A percentile compares a stretch with the other conserved stretches of the same genome.
Conservation (phyloP, 1,284 basidiomycete genomes). For the Ganoderma sinense region DNA sequence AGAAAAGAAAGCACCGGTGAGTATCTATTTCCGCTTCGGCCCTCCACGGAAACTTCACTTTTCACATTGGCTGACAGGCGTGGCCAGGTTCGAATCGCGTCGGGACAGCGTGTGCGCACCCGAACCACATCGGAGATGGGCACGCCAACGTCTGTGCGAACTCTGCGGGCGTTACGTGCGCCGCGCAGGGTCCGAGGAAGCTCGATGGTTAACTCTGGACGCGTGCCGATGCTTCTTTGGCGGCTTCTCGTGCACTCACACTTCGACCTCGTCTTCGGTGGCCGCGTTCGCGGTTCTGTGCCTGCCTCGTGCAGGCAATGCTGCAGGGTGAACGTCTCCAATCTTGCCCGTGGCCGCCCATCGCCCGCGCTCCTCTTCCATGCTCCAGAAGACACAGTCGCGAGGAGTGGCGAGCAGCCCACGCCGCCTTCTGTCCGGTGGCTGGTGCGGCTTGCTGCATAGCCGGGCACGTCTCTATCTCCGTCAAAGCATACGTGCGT, state of each 20-base stretch:
- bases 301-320: constrained; percentile 5
- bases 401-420: background rate
- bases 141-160: constrained; percentile 3
- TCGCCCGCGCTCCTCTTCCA: background rate
- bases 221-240: constrained; percentile 5
- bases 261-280: background rate
- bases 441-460: too few relatives aligned
- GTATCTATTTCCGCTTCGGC: constrained; percentile 4
- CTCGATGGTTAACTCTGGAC: constrained; percentile 16
- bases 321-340: background rate
- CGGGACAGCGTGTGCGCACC: constrained; percentile 9
- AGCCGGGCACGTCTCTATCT: background rate
- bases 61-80: constrained; percentile 8
- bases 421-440: background rate
- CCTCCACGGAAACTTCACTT: background rate
- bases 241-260: background rate
- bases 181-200: background rate
- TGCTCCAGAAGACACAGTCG: background rate
- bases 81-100: constrained; percentile 4
- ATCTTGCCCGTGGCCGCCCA: background rate
- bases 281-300: background rate
- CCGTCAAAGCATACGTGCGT: background rate
- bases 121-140: constrained; percentile 10
- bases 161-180: background rate
- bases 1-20: background rate